phyloP scores from a whole-genome alignment of 805 yeast genomes.

The Kuraishia piskuri region DNA sequence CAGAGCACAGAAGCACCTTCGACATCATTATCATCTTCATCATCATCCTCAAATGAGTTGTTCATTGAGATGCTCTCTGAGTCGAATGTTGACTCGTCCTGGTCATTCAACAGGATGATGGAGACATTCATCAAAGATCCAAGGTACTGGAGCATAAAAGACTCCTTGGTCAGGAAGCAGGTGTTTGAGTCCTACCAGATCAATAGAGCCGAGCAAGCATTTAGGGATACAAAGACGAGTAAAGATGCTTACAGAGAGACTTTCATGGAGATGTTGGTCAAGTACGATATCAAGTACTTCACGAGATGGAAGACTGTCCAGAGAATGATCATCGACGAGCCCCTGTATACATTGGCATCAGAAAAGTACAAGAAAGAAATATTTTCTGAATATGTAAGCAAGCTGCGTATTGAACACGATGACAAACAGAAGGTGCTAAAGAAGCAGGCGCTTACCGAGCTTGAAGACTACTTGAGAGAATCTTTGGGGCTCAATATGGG shows the following conservation, averaged over 20 bases:
- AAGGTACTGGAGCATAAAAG: conserved; percentile 59
- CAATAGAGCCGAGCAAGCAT: conserved; percentile 39
- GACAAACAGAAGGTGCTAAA: conserved; percentile 19
- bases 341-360: conserved; percentile 52
- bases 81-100: conserved; percentile 55
- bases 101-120: conserved; percentile 68
- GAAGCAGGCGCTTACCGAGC: conserved; percentile 41
- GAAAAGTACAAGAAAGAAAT: conserved; percentile 48
- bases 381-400: conserved; percentile 40
- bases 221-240: conserved; percentile 42
- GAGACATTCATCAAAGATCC: conserved; percentile 47
- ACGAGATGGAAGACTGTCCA: conserved; percentile 60
- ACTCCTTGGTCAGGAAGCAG: conserved; percentile 49
- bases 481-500: conserved; percentile 18
- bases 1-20: background rate
- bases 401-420: conserved; percentile 26
- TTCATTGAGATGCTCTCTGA: conserved; percentile 48
- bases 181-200: conserved; percentile 59
- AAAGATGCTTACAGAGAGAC: conserved; percentile 47
- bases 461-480: conserved; percentile 40
- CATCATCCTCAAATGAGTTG: background rate
- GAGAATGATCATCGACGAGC: conserved; percentile 50
- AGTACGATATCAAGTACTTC: conserved; percentile 36
- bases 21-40: background rate
- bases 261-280: conserved; percentile 38